Evolutionary conservation across 495 filamentous ascomycete species (phyloP).

Genomic region (Podospora anserina): DNA sequence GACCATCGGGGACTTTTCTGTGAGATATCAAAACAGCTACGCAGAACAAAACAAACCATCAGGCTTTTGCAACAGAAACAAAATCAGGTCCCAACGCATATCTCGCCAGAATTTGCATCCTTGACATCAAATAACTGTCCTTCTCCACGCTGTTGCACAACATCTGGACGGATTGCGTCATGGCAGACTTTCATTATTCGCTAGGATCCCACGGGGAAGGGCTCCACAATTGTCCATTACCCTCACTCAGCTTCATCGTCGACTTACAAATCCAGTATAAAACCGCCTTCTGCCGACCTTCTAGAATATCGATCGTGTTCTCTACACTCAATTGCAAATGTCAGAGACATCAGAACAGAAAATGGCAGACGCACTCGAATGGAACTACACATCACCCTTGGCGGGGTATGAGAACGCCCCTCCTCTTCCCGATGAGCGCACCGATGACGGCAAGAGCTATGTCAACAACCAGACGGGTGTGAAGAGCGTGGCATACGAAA

Average conservation of each 20-base stretch:
- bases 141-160: not conserved
- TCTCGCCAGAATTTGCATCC: not conserved
- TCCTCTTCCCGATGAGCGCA: constrained; percentile 59
- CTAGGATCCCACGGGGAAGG: constrained; percentile 5
- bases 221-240: not conserved
- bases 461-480: constrained; percentile 56
- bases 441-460: constrained; percentile 65
- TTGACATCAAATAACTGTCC: not conserved
- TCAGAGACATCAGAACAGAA: not conserved
- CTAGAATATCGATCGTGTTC: not conserved
- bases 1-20: not conserved
- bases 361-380: constrained; percentile 24
- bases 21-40: not conserved
- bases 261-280: not conserved
- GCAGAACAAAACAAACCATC: not conserved
- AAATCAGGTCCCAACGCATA: not conserved
- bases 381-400: constrained; percentile 63
- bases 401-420: constrained; percentile 61
- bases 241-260: not conserved
- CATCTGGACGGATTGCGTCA: constrained; percentile 7
- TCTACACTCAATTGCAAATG: too few species aligned
- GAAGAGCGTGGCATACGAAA: constrained; percentile 61
- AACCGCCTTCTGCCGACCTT: not conserved
- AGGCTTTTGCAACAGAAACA: not conserved
- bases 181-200: not conserved